Conservation (phyloP, 805 yeast species). For the Kurtzmaniella fragi region DNA sequence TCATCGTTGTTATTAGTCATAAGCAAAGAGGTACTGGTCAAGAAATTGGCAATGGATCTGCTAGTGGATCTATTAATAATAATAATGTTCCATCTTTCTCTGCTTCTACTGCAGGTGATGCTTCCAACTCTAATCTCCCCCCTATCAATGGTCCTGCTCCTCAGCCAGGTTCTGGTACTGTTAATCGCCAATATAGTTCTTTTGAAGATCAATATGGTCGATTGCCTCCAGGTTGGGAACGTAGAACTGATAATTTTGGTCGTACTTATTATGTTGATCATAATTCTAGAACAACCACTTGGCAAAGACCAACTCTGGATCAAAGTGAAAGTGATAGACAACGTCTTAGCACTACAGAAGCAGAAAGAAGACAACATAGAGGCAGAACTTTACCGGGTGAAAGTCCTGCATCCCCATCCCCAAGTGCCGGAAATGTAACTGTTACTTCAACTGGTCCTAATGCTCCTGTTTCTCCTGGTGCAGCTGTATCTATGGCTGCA, state of each 20-base stretch:
- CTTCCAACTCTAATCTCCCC: slow-evolving; percentile 7
- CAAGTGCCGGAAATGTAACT: slow-evolving; percentile 43
- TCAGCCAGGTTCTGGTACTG: slow-evolving; percentile 10
- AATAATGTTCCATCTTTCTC: slow-evolving; percentile 10
- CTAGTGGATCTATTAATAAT: slow-evolving; percentile 14
- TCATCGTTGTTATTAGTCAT: slow-evolving; percentile 70
- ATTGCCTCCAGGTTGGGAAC: slow-evolving; percentile 98
- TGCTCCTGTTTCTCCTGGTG: slow-evolving; percentile 57
- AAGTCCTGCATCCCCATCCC: slow-evolving; percentile 29
- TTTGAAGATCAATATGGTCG: slow-evolving; percentile 97
- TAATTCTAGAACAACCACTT: slow-evolving; percentile 95
- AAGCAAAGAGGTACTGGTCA: slow-evolving; percentile 12
- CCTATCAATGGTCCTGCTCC: slow-evolving; percentile 10
- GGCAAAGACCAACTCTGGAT: slow-evolving; percentile 92
- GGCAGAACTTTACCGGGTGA: slow-evolving; percentile 83
- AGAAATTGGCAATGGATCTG: slow-evolving; percentile 14
- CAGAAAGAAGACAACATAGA: slow-evolving; percentile 86
- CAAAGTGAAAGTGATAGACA: slow-evolving; percentile 70
- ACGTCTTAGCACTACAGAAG: slow-evolving; percentile 67
- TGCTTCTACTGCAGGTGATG: slow-evolving; percentile 10
- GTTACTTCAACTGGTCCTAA: slow-evolving; percentile 40
- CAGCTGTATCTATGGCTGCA: slow-evolving; percentile 65
- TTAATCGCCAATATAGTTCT: slow-evolving; percentile 72
- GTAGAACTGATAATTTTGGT: slow-evolving; percentile 95
- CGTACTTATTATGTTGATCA: slow-evolving; percentile 98